Evolutionary conservation across 805 yeast genomes (phyloP), one percentile per base, ranked within the genome.

Genomic region (Wickerhamiella sorbophila): DNA sequence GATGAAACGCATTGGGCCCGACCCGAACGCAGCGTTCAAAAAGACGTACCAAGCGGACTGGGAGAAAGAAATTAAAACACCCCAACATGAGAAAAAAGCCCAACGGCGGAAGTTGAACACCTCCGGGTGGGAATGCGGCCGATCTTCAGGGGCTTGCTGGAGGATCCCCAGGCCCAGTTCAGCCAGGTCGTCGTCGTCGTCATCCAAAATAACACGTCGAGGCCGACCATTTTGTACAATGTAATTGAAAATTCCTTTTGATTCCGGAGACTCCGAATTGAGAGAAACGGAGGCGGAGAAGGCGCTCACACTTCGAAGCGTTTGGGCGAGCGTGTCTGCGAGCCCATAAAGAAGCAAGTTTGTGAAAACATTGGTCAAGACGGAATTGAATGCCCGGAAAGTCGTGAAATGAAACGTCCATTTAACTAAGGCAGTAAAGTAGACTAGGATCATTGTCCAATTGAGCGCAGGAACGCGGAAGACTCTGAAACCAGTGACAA

Each of bases 241-340:
- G 41, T 49, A 55, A 26, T 47, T 38, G 17, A 51, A 49, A 15
- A 58, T 36, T 46, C 35, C 40, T 44, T 14, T 40, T 42, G 10
- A 20, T 15, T 32, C n/a, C 18, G 39, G 21, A n/a, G 21, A 35
- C 6, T 9, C 38, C 8, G 44, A 35, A 5, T 17, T 29, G 2
- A 24, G 22, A 9, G 5, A 14, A 15, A 36, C 34, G 15, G 43
- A 12, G 22, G 37, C 10, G 47, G 48, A 18, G 44, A 58, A 53
- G 18, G 56, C 53, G 5, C 52, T 44, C 41, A 63, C 57, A 27
- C 68, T 61, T 4, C 72, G 54, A 3, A 85, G 65, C 2, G 80
- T 70, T 59, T 88, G 97, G 0, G 97, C 97, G 47, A 87, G 56
- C 0, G 87, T 74, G 57, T 88, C 97, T 0, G 96, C 86, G n/a